Evolutionary conservation across 768 basidiomycete genomes (phyloP), one percentile per base, ranked within the genome.

Genomic region (Pleurotus giganteus): DNA sequence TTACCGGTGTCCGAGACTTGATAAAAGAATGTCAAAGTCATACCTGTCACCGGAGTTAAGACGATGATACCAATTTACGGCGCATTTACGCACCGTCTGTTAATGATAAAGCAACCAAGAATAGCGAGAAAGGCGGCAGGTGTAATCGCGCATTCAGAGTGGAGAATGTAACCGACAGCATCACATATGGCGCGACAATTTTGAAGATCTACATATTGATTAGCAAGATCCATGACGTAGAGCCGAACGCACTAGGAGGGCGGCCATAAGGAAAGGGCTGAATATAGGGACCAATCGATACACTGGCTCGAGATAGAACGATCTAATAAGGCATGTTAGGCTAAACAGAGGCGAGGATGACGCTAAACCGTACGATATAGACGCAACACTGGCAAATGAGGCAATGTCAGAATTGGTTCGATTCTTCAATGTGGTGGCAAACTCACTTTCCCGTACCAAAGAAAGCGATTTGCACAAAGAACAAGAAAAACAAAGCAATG

Each of bases 221-320:
- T 44, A 59, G 41, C n/a, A n/a, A 37, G 37, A 27, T 37, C 17
- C 15, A 44, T 36, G 26, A 57, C 47, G 11, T 2, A 43, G 11
- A 45, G 17, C 11, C 39, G 19, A 7, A 63, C 76, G n/a, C 52
- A 89, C 88, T 58, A 92, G 69, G 19, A 91, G 75, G 3, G 80
- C 65, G 0, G 86, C 78, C 92, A 93, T 93, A 57, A 89, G 77
- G 69, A 93, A 93, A 0, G 91, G 92, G 57, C 79, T 88, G 66
- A 94, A 94, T 47, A 91, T 79, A 0, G 91, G 90, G 58, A 94
- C 86, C 13, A 94, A 76, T 15, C 91, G 86, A 62, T 92, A 94
- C 5, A 94, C 91, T 2, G 92, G 91, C 36, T 86, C 91, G 17
- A 94, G 77, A 67, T 94, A 94, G 69, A 94, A 94, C 2, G 89